Percentiles rank a stretch among this genome's conserved stretches.
These are phyloP conservation scores for Colletotrichum trifolii DNA, from an alignment of 2,329 filamentous ascomycete species.

Conservation along the genomic window DNA sequence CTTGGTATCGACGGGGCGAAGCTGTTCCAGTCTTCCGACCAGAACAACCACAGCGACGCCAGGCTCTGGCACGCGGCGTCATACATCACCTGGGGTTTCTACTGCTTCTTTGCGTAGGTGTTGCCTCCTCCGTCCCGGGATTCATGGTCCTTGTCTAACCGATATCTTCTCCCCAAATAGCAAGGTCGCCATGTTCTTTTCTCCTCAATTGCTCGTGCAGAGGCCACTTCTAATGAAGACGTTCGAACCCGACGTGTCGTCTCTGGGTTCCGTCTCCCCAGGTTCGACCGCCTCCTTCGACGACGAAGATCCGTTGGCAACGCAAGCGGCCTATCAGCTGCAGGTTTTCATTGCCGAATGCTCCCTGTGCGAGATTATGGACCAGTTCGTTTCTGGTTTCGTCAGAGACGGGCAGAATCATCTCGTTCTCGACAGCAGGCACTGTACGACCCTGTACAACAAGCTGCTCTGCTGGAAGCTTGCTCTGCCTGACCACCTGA, in stretches of 20 bases:
- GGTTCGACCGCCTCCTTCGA: not conserved
- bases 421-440: not conserved
- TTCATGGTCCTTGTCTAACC: not conserved
- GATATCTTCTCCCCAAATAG: not conserved
- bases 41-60: not conserved
- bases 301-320: not conserved
- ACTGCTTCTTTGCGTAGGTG: constrained; percentile 39
- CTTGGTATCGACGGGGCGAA: not conserved
- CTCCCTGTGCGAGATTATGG: constrained; percentile 24
- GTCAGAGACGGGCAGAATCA: not conserved
- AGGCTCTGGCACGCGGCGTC: constrained; percentile 30
- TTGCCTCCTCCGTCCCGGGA: not conserved
- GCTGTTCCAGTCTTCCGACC: not conserved
- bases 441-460: constrained; percentile 19
- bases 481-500: constrained; percentile 1
- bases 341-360: constrained; percentile 17
- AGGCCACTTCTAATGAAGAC: constrained; percentile 21
- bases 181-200: not conserved
- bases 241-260: not conserved
- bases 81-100: constrained; percentile 40
- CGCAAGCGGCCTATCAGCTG: not conserved
- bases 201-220: not conserved
- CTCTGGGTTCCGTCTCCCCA: not conserved
- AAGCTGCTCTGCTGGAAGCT: constrained; percentile 24
- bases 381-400: constrained; percentile 1